Evolutionary conservation across 441 rosid genomes (phyloP), one percentile per base, ranked within the genome.

Genomic region (Croton laevigatus): DNA sequence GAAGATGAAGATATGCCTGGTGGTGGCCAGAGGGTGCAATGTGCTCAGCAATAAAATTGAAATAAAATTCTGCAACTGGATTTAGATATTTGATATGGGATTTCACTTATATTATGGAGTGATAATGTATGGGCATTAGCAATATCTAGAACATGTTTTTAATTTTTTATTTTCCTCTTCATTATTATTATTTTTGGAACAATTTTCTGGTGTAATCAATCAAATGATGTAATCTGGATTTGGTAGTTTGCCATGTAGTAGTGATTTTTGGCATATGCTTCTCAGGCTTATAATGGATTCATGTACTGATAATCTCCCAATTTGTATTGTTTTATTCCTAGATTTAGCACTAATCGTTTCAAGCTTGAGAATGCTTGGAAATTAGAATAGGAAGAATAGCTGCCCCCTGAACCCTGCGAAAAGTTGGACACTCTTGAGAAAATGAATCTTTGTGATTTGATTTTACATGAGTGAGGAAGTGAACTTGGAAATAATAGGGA

Each of bases 21-120:
- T 6, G 93, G 96, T 46, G 94, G 86, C 42, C 98, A 89, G 76
- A 83, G 97, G 76, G 97, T 91, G 64, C 98, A 94, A 68, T 94
- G 98, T 55, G 97, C 98, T 23, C 98, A 94, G 73, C 98, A 94
- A 75, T 94, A 73, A 82, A 68, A 8, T 17, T 36, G 17, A 19
- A 13, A 6, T 42, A 1, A 0, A 32, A 5, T 22, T 61, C 7
- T 4, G 48, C 8, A 1, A 13, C 14, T 12, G 37, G 36, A 59
- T 60, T 32, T 54, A 54, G 59, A 54, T 23, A 4, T 52, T 19
- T 20, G 19, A 32, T 20, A 9, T 20, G 32, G 59, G 63, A 59
- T 59, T 36, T 59, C 63, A 34, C 44, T 16, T 34, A 2, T 59
- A 42, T 59, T 34, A 42, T 42, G 17, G 62, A 59, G 22, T 57